Evolutionary conservation across 768 basidiomycete genomes (phyloP).

Genomic region (Dioszegia aurantiaca): DNA sequence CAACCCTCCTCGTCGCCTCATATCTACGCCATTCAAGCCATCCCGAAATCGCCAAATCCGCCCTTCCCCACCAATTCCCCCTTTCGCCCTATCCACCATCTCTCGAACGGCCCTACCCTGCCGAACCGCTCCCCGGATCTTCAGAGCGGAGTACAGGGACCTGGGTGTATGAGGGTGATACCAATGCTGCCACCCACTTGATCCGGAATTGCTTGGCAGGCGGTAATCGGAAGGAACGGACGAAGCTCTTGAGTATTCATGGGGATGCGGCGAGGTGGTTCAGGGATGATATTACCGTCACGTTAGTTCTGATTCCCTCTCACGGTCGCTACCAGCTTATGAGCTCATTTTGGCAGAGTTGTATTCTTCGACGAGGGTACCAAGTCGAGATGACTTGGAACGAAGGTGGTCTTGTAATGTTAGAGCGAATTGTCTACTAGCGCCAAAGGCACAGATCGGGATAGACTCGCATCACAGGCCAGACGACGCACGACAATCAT

Average conservation of each 20-base stretch:
- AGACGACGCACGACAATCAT: too few relatives aligned
- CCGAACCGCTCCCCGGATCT: conserved; percentile 33
- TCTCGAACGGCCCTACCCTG: conserved; percentile 30
- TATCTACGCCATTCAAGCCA: conserved; percentile 39
- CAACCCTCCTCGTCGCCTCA: conserved; percentile 43
- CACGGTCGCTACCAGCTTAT: neutral
- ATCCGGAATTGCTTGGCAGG: conserved; percentile 48
- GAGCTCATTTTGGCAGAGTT: conserved; percentile 18
- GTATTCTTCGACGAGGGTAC: conserved; percentile 23
- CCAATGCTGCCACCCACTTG: conserved; percentile 50
- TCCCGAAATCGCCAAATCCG: conserved; percentile 37
- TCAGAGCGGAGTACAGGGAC: conserved; percentile 13
- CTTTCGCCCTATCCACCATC: neutral
- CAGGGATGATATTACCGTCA: conserved; percentile 50
- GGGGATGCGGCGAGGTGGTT: conserved; percentile 39
- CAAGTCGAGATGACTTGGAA: neutral
- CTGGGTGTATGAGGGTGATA: conserved; percentile 48
- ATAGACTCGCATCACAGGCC: too few relatives aligned
- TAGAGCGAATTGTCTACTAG: too few relatives aligned
- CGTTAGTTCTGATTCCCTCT: conserved; percentile 48
- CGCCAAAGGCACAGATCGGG: too few relatives aligned
- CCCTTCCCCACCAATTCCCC: conserved; percentile 29
- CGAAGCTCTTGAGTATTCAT: conserved; percentile 46
- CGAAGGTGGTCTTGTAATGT: too few relatives aligned
- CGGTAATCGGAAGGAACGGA: conserved; percentile 32